Base-by-base conservation (phyloP, 2,329 filamentous ascomycete genomes). In the Chaetomium sp. region DNA sequence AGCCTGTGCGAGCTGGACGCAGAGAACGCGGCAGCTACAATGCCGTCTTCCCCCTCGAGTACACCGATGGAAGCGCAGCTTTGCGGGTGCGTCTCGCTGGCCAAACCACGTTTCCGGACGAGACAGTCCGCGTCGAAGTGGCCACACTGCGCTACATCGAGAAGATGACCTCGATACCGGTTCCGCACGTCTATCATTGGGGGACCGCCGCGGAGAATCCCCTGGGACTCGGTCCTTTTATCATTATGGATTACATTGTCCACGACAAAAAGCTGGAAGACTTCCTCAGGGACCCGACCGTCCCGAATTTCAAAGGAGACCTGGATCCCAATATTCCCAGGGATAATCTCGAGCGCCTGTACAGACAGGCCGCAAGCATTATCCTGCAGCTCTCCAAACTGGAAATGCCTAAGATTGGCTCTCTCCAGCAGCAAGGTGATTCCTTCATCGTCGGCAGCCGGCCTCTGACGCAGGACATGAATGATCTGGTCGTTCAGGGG, bases 391-490 rank as follows among this genome's bases (percentile, higher is more conserved):
- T 68, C 21, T 63, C 47, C 42, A 42, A 60, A 38, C 38, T 66
- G 13, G 50, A 57, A 12, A 78, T 82, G 25, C 45, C 73, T 21
- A 69, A 70, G 23, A 80, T 83, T n/a, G 79, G 79, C 4, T 77
- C 74, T 21, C 69, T 82, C 0, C 57, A 67, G 35, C 67, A 78
- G 56, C 50, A 66, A 0, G 64, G 69, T 3, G 62, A 71, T 8
- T 70, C 71, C 8, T 76, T 73, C 69, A n/a, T 16, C 21, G 74
- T 78, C 4, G 66, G 53, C 8, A 68, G 70, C 29, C 71, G 77
- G n/a, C 79, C 79, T 2, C 62, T 82, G 3, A 78, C 76, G 2
- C 71, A 75, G 1, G 79, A 79, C 61, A 80, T 82, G 77, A 81
- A 75, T 60, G 74, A 79, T 21, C 71, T 78, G 63, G 49, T 77